Evolutionary conservation across 2,329 filamentous ascomycete species (phyloP).

Genomic region (Cryphonectria naterciae): DNA sequence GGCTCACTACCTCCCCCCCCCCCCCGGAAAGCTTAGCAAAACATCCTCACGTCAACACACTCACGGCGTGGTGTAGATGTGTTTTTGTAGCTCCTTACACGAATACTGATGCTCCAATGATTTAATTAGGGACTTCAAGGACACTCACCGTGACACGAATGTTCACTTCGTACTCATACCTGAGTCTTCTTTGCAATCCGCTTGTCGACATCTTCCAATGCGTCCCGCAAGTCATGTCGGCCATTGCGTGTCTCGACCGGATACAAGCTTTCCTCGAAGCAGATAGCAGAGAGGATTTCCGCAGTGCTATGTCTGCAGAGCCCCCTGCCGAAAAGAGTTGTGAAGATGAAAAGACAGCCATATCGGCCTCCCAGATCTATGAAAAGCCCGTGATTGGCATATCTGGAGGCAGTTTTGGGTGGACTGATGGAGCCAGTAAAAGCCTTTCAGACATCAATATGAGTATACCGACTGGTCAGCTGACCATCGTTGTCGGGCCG

Average conservation of each 20-base stretch:
- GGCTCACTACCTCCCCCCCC: too few species aligned
- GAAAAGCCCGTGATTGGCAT: conserved; percentile 24
- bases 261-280: conserved; percentile 45
- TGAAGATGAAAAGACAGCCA: background rate
- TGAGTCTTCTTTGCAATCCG: conserved; percentile 41
- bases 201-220: conserved; percentile 39
- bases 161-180: conserved; percentile 40
- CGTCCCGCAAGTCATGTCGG: conserved; percentile 39
- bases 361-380: background rate
- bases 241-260: conserved; percentile 39
- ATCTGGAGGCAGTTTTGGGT: conserved; percentile 39
- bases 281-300: conserved; percentile 36
- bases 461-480: conserved; percentile 31
- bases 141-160: conserved; percentile 32
- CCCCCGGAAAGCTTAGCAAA: too few species aligned
- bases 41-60: background rate
- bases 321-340: background rate
- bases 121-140: background rate
- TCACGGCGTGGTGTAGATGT: conserved; percentile 33
- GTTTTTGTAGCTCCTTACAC: background rate
- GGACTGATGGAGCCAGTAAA: conserved; percentile 33
- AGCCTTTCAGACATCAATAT: conserved; percentile 41
- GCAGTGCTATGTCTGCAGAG: conserved; percentile 15
- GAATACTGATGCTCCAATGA: background rate
- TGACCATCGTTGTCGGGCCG: conserved; percentile 27